Evolutionary conservation across 139 green algal species (phyloP).

Genomic region (Picochlorum sp.): DNA sequence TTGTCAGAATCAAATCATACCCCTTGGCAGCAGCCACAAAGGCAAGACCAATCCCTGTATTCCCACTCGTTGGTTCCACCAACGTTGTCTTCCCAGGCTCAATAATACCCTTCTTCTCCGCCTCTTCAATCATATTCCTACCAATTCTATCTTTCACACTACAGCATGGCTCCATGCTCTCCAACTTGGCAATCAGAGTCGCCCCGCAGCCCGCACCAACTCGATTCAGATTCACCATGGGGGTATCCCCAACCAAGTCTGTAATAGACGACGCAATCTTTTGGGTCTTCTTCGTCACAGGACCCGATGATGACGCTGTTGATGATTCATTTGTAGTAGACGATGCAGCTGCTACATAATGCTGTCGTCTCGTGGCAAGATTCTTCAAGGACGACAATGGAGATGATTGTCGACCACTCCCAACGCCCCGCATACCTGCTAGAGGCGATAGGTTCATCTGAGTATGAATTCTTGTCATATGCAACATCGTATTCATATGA

Average conservation of each 20-base stretch:
- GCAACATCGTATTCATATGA: too few relatives aligned
- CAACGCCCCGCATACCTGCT: too few relatives aligned
- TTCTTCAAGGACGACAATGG: too few relatives aligned
- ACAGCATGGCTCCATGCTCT: constrained; percentile 29
- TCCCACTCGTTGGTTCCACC: constrained; percentile 84
- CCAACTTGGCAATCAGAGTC: constrained; percentile 25
- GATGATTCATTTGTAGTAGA: neutral
- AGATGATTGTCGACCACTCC: too few relatives aligned
- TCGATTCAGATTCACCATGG: constrained; percentile 84
- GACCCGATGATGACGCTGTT: neutral
- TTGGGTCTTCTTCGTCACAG: constrained; percentile 10
- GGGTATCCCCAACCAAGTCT: constrained; percentile 66
- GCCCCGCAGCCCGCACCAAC: constrained; percentile 6
- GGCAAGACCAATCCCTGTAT: constrained; percentile 89
- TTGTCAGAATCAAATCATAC: constrained; percentile 95
- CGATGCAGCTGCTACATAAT: too few relatives aligned
- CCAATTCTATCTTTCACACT: constrained; percentile 58
- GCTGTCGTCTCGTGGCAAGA: too few relatives aligned
- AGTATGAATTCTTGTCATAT: too few relatives aligned
- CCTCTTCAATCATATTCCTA: constrained; percentile 82
- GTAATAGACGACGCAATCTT: constrained; percentile 11
- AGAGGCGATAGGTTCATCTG: too few relatives aligned
- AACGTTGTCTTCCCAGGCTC: constrained; percentile 59
- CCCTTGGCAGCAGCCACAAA: constrained; percentile 89
- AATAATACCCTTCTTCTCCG: constrained; percentile 83